Base-by-base conservation (phyloP, 1,284 basidiomycete genomes). In the Cryptococcus sp. region DNA sequence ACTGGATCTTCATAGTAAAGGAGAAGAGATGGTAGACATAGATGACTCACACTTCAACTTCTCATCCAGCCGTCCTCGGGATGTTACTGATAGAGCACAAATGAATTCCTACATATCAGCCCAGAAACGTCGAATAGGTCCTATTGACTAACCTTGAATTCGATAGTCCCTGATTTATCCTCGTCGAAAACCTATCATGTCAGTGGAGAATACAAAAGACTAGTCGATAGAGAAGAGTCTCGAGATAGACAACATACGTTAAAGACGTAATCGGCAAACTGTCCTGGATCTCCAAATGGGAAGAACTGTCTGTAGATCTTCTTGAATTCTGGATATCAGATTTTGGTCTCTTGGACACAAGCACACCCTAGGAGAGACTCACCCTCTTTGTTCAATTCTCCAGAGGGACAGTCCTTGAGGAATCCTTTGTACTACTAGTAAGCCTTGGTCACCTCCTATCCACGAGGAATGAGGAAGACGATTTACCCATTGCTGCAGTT, bases 281-380 rank as follows among this genome's bases (percentile, higher is more conserved):
- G 89, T 53, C 81, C 85, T 4, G 96, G 94, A 75, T 99, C 96
- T 53, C 96, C 96, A 69, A 99, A 99, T 22, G 94, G 94, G 81
- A 98, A 98, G 86, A 98, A 96, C 74, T 98, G 94, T 73, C 94
- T 92, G 83, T 98, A 99, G 81, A 99, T 98, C 74, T 89, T 87
- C 70, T 87, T 83, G 77, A 99, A 99, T 75, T 96, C 94, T 67
- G 45, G 44, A 11, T 18, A 24, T 22, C n/a, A 11, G 44, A 14
- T n/a, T 36, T 36, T 36, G 34, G 34, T 36, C 34, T n/a, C 10
- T 10, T 36, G 10, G 34, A 36, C n/a, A 36, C 10, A 10, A 36
- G 34, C 11, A 36, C 34, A n/a, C 11, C 34, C 10, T 36, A n/a
- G n/a, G 34, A 36, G 24, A 18, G 14, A 62, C 69, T 52, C 48